Conservation (phyloP, 305 asterid genomes). For the Fraxinus latifolia region DNA sequence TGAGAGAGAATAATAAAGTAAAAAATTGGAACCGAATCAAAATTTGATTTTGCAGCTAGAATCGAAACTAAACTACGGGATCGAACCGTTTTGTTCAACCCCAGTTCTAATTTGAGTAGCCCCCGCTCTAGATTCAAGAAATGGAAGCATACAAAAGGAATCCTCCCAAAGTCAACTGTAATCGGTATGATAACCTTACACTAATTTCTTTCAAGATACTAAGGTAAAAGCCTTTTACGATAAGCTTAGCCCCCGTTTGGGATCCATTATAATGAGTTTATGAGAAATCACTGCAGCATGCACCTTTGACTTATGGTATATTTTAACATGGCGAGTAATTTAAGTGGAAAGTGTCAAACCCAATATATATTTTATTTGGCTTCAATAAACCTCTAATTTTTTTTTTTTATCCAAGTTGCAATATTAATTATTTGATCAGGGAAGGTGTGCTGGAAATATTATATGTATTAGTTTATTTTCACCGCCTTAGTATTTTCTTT, state of each 20-base stretch:
- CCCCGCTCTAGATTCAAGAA: not conserved
- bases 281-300: not conserved
- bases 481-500: too few relatives aligned
- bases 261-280: too few relatives aligned
- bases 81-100: not conserved
- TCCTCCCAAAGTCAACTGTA: not conserved
- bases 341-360: not conserved
- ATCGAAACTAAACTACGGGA: not conserved
- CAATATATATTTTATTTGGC: not conserved
- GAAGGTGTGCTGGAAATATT: not conserved
- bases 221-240: not conserved
- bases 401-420: not conserved
- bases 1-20: not conserved
- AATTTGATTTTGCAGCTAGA: not conserved
- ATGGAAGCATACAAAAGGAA: not conserved
- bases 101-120: not conserved
- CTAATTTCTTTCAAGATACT: not conserved
- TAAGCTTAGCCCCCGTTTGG: too few relatives aligned
- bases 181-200: not conserved
- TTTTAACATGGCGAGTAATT: too few relatives aligned
- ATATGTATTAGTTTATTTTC: too few relatives aligned
- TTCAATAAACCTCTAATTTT: not conserved
- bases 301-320: not conserved
- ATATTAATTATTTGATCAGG: not conserved
- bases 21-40: not conserved